Conservation (phyloP, 352 stramenopile genomes). For the Thalassiosira mediterranea region DNA sequence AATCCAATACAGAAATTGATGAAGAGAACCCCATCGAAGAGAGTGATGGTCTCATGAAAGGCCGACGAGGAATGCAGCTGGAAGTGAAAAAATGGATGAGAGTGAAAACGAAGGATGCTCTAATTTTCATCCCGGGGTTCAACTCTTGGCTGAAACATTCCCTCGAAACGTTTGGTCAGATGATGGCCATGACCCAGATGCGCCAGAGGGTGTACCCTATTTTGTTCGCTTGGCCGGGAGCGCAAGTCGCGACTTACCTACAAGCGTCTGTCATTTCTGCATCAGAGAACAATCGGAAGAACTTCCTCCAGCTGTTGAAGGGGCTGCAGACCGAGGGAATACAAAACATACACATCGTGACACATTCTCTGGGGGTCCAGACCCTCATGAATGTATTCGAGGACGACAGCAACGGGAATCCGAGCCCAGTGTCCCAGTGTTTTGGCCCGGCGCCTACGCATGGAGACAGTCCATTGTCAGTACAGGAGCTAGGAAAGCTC, state of each 20-base stretch:
- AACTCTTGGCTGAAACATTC: constrained; percentile 53
- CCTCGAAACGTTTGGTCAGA: constrained; percentile 56
- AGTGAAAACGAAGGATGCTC: constrained; percentile 41
- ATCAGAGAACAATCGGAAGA: constrained; percentile 34
- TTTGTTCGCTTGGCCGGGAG: constrained; percentile 52
- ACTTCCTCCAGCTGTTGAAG: constrained; percentile 52
- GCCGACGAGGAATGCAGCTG: not conserved
- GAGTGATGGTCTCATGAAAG: not conserved
- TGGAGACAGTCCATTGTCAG: not conserved
- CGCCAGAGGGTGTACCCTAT: constrained; percentile 61
- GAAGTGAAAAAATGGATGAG: constrained; percentile 31
- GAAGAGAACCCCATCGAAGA: not conserved
- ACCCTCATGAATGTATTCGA: constrained; percentile 50
- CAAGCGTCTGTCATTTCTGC: constrained; percentile 16
- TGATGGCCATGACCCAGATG: constrained; percentile 67
- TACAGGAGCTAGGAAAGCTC: constrained; percentile 21
- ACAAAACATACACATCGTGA: constrained; percentile 55
- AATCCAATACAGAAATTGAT: not conserved
- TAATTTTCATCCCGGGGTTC: constrained; percentile 68
- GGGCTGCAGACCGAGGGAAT: constrained; percentile 52
- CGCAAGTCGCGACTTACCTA: constrained; percentile 54
- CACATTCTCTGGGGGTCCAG: constrained; percentile 66
- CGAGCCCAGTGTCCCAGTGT: not conserved
- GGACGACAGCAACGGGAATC: not conserved
- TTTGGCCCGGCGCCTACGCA: not conserved